phyloP scores from a whole-genome alignment of 73 alveolate genomes.

The Loxodes magnus region DNA sequence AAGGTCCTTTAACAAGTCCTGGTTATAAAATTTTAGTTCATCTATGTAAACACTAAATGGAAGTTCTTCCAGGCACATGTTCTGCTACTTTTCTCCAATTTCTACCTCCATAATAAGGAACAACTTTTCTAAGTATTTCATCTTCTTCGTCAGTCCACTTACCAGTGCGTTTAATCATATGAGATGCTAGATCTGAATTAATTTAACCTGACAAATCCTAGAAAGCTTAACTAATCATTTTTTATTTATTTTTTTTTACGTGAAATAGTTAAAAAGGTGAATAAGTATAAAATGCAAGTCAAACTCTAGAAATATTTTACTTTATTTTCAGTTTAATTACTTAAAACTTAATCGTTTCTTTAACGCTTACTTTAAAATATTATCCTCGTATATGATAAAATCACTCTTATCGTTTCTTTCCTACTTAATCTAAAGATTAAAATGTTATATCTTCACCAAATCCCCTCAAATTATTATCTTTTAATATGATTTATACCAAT shows the following conservation, averaged over 20 bases:
- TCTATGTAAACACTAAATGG: conserved; percentile 56
- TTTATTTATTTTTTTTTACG: background rate
- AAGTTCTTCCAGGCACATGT: conserved; percentile 49
- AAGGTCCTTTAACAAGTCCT: conserved; percentile 66
- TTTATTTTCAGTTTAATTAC: background rate
- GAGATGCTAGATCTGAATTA: no score
- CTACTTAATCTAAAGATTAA: no score
- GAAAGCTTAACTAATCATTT: background rate
- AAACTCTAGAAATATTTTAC: background rate
- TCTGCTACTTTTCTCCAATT: conserved; percentile 49
- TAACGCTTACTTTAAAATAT: no score
- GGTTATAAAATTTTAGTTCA: conserved; percentile 73
- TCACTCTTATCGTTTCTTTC: no score
- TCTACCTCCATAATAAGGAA: conserved; percentile 25
- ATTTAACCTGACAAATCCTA: background rate
- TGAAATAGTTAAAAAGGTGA: no score
- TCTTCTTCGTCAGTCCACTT: conserved; percentile 18
- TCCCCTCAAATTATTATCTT: no score
- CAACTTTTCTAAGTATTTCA: conserved; percentile 9
- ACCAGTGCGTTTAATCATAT: background rate
- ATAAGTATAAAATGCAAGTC: no score
- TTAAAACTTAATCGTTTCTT: no score
- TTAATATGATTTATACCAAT: no score
- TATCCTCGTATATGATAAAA: no score
- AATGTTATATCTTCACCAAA: no score